Conservation (phyloP, 140 eudicot species). For the Flaveria floridana region DNA sequence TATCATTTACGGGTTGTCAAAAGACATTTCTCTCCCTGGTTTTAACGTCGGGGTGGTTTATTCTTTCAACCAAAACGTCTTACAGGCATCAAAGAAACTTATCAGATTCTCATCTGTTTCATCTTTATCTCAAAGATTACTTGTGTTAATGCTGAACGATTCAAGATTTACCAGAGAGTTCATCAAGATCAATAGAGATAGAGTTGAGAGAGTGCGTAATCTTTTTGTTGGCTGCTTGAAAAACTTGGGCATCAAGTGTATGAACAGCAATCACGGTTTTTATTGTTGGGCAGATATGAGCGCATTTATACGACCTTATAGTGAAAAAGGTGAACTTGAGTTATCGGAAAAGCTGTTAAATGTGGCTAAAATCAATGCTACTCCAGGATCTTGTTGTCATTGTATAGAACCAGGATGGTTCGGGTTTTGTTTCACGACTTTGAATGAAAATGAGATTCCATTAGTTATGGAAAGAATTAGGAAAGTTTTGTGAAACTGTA, state of each 20-base stretch:
- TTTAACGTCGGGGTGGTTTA: constrained; percentile 54
- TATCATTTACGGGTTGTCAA: constrained; percentile 40
- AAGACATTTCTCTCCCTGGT: constrained; percentile 63
- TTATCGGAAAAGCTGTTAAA: constrained; percentile 77
- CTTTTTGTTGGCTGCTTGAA: constrained; percentile 59
- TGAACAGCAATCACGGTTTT: constrained; percentile 48
- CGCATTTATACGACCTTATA: constrained; percentile 60
- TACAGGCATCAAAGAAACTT: constrained; percentile 4
- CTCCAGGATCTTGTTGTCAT: constrained; percentile 86
- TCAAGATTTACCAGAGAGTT: constrained; percentile 40
- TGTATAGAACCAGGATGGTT: constrained; percentile 98
- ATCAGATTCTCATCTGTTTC: too few relatives aligned
- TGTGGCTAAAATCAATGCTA: constrained; percentile 55
- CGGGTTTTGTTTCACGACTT: constrained; percentile 58
- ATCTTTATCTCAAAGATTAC: too few relatives aligned
- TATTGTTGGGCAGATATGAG: constrained; percentile 94
- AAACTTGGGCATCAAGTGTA: constrained; percentile 62
- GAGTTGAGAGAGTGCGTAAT: constrained; percentile 38
- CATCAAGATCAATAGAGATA: constrained; percentile 42
- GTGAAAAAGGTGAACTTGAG: constrained; percentile 87
- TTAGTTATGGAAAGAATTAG: constrained; percentile 59
- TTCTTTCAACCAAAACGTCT: constrained; percentile 52
- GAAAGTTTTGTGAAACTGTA: constrained; percentile 40
- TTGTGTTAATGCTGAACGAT: constrained; percentile 60
- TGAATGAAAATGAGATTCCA: constrained; percentile 58